A percentile compares a stretch with the other conserved stretches of the same genome.
Conservation (phyloP, 2,329 filamentous ascomycete genomes). For the Colletotrichum abscissum region DNA sequence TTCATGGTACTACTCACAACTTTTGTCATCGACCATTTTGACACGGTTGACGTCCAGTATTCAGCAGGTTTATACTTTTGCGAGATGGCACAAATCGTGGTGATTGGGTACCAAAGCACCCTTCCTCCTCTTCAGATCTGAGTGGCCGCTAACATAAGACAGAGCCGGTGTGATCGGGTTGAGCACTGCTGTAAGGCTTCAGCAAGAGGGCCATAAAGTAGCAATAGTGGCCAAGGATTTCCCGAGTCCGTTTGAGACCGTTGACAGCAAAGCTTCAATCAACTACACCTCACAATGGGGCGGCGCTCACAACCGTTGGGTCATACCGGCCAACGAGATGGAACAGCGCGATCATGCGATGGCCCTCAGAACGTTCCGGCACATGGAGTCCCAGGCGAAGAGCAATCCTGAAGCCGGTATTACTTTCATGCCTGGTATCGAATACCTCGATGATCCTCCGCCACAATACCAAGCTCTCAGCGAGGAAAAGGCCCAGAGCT, state of each 20-base stretch:
- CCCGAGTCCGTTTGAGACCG: conserved; percentile 57
- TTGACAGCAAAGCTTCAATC: conserved; percentile 52
- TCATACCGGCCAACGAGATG: conserved; percentile 42
- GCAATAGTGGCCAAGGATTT: conserved; percentile 59
- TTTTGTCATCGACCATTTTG: not conserved
- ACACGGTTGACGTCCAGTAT: not conserved
- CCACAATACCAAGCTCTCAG: conserved; percentile 52
- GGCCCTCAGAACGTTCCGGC: conserved; percentile 53
- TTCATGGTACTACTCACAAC: not conserved
- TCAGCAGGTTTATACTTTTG: not conserved
- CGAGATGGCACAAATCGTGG: conserved; percentile 25
- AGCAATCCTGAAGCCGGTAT: conserved; percentile 55
- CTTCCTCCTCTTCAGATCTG: not conserved
- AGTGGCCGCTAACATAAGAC: not conserved
- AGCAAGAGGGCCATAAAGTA: conserved; percentile 51
- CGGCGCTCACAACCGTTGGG: conserved; percentile 66
- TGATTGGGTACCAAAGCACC: conserved; percentile 27
- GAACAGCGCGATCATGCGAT: conserved; percentile 55
- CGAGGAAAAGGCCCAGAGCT: conserved; percentile 42
- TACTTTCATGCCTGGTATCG: conserved; percentile 60
- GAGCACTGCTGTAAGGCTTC: conserved; percentile 58
- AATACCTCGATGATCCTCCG: conserved; percentile 61
- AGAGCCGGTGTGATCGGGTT: conserved; percentile 67
- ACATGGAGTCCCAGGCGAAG: conserved; percentile 50
- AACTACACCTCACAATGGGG: conserved; percentile 70